Percentiles rank a stretch among this genome's conserved stretches.
phyloP scores from a whole-genome alignment of 495 filamentous ascomycete genomes.

The Hyaloscypha bicolor region DNA sequence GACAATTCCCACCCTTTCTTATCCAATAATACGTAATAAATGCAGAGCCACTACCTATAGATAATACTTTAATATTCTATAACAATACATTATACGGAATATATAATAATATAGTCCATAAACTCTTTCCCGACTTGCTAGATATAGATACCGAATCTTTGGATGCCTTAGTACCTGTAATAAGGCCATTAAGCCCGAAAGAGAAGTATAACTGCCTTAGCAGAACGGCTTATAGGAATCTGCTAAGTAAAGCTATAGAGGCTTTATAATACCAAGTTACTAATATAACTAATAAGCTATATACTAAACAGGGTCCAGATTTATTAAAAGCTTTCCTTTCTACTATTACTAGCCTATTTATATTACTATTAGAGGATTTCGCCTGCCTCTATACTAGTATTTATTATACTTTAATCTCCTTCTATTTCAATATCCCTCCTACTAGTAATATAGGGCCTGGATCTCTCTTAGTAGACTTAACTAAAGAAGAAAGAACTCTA shows the following conservation, averaged over 20 bases:
- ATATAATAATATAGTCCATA: constrained; percentile 21
- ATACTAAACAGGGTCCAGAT: constrained; percentile 24
- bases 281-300: constrained; percentile 26
- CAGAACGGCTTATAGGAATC: constrained; percentile 10
- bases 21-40: constrained; percentile 15
- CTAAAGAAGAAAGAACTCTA: constrained; percentile 7
- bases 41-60: constrained; percentile 10
- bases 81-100: constrained; percentile 18
- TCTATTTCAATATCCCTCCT: constrained; percentile 19
- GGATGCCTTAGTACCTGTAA: constrained; percentile 9
- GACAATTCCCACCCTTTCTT: too few relatives aligned
- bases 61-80: constrained; percentile 19
- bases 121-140: constrained; percentile 15
- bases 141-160: constrained; percentile 11
- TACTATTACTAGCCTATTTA: constrained; percentile 17
- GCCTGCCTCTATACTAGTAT: constrained; percentile 22
- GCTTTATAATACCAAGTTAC: constrained; percentile 18
- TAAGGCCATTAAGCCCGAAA: constrained; percentile 14
- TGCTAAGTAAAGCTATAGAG: constrained; percentile 19
- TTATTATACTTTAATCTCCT: constrained; percentile 22
- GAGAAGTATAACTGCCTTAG: constrained; percentile 17
- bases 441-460: constrained; percentile 20
- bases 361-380: constrained; percentile 21
- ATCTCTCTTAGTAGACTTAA: constrained; percentile 17
- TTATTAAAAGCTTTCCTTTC: constrained; percentile 27